Conservation (phyloP, 176 grass and related monocot genomes). For the Olyra latifolia region DNA sequence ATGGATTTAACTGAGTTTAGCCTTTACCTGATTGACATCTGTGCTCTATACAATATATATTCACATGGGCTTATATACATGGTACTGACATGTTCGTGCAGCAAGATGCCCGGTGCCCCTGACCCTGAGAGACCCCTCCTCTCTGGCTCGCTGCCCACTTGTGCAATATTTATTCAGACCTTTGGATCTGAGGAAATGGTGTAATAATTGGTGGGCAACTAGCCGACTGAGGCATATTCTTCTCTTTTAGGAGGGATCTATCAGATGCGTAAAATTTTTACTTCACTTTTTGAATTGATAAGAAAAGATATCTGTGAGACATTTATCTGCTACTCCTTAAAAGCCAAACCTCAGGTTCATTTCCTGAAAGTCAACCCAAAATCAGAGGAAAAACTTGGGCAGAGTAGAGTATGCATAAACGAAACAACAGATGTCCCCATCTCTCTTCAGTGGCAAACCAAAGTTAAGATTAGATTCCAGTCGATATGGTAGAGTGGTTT, state of each 20-base stretch:
- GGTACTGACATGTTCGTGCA: constrained; percentile 5
- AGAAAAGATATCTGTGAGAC: background rate
- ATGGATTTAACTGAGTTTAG: background rate
- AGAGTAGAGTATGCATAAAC: background rate
- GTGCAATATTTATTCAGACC: constrained; percentile 21
- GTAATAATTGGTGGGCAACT: constrained; percentile 39
- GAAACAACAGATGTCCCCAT: background rate
- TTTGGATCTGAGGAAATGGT: constrained; percentile 15
- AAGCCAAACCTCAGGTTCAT: background rate
- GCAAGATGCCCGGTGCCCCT: constrained; percentile 3
- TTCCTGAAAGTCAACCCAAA: background rate
- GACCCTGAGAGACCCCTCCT: background rate
- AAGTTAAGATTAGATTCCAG: background rate
- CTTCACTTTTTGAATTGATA: background rate
- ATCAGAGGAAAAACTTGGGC: background rate
- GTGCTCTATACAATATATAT: background rate
- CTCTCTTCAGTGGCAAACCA: background rate
- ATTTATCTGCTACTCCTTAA: background rate
- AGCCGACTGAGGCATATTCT: constrained; percentile 1
- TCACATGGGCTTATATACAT: background rate
- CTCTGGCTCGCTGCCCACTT: constrained; percentile 8
- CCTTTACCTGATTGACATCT: background rate
- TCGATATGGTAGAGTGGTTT: background rate
- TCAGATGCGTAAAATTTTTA: background rate
- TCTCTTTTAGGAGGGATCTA: background rate